Evolutionary conservation across 768 basidiomycete species (phyloP).

Genomic region (Boletus subcaerulescens): DNA sequence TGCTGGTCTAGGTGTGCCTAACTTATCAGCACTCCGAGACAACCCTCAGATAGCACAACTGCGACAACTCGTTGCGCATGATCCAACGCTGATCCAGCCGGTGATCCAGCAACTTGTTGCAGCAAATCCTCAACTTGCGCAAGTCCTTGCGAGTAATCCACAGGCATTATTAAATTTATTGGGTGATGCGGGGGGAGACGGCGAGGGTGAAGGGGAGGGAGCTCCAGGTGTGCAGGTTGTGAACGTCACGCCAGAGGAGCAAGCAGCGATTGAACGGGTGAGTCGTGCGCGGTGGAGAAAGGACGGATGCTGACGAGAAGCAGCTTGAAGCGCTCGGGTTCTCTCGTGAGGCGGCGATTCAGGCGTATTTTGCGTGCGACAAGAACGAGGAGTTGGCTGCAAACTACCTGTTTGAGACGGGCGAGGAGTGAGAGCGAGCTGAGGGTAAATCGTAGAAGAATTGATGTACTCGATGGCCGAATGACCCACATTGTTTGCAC

Average conservation of each 20-base stretch:
- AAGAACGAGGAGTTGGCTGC: conserved; percentile 97
- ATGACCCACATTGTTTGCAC: conserved; percentile 27
- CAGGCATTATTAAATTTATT: conserved; percentile 64
- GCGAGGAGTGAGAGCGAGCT: conserved; percentile 24
- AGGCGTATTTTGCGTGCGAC: conserved; percentile 94
- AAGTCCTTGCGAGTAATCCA: conserved; percentile 68
- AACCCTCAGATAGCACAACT: conserved; percentile 70
- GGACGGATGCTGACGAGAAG: background rate
- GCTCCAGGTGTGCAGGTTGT: conserved; percentile 44
- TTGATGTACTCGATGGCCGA: background rate
- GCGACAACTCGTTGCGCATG: conserved; percentile 66
- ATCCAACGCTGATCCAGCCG: conserved; percentile 76
- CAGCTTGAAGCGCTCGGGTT: conserved; percentile 90
- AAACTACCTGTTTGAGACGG: conserved; percentile 77
- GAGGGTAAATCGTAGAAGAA: background rate
- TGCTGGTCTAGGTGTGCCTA: conserved; percentile 31
- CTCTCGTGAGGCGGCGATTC: conserved; percentile 70
- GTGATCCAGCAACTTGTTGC: conserved; percentile 78
- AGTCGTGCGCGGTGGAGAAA: conserved; percentile 29
- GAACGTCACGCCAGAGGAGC: conserved; percentile 82
- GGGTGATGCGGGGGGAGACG: conserved; percentile 41
- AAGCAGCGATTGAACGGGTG: conserved; percentile 85
- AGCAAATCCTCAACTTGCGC: conserved; percentile 73
- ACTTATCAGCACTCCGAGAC: conserved; percentile 54
- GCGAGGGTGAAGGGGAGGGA: conserved; percentile 39